Conservation (phyloP, 345 rosid species). For the Hibiscus trionum region DNA sequence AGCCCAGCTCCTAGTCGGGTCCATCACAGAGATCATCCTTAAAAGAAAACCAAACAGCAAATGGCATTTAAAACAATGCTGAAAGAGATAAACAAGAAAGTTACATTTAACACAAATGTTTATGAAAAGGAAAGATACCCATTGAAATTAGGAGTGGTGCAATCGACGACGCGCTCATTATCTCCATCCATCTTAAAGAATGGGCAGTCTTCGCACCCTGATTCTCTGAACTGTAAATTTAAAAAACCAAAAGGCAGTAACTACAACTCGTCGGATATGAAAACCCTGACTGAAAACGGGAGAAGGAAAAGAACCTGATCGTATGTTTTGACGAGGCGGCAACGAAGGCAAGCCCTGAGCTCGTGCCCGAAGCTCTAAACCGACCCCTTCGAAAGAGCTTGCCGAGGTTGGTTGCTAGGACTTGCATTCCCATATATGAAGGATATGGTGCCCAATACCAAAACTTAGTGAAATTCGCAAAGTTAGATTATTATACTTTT, state of each 20-base stretch:
- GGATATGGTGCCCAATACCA: too few species aligned
- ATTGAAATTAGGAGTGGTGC: constrained; percentile 68
- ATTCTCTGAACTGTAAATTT: constrained; percentile 39
- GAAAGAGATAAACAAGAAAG: background rate
- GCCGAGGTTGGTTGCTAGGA: too few species aligned
- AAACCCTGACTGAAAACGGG: background rate
- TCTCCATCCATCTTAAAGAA: constrained; percentile 72
- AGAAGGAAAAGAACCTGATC: constrained; percentile 40
- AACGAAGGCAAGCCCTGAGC: constrained; percentile 71
- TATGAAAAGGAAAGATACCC: constrained; percentile 29
- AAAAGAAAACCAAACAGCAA: constrained; percentile 3
- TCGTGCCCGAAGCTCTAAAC: constrained; percentile 74
- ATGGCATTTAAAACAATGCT: background rate
- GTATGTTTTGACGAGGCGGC: constrained; percentile 77
- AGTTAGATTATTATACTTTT: too few species aligned
- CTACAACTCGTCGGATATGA: background rate
- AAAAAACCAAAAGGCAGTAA: background rate
- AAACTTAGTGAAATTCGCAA: too few species aligned
- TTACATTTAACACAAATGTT: background rate
- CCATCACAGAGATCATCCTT: constrained; percentile 93
- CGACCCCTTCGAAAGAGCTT: too few species aligned
- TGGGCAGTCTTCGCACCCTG: constrained; percentile 68
- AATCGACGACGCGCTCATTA: constrained; percentile 55
- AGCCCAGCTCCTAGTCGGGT: constrained; percentile 91
- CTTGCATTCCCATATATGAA: too few species aligned